phyloP scores from a whole-genome alignment of 495 filamentous ascomycete species.

The Tuber magnatum region DNA sequence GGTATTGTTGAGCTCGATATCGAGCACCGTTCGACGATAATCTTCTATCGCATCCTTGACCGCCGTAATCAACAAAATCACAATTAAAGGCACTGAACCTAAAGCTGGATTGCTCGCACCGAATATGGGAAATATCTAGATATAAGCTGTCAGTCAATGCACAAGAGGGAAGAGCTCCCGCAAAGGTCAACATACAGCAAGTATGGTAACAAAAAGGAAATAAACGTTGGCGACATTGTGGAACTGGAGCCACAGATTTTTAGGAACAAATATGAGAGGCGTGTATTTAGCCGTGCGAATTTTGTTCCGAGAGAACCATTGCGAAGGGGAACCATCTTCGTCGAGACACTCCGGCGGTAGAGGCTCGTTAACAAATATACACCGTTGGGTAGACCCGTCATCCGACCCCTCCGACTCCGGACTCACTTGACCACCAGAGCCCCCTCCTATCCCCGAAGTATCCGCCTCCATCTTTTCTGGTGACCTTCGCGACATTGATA shows the following conservation, averaged over 20 bases:
- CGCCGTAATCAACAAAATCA: slow-evolving; percentile 85
- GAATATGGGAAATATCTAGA: slow-evolving; percentile 92
- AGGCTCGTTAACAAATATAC: slow-evolving; percentile 79
- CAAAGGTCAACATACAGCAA: slow-evolving; percentile 60
- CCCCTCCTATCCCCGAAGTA: slow-evolving; percentile 39
- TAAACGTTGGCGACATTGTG: slow-evolving; percentile 98
- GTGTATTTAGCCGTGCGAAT: slow-evolving; percentile 97
- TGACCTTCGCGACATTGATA: slow-evolving; percentile 30
- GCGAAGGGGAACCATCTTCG: slow-evolving; percentile 66
- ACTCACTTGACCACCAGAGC: slow-evolving; percentile 22
- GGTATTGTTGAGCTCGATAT: slow-evolving; percentile 94
- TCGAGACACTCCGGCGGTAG: slow-evolving; percentile 72
- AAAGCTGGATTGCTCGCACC: slow-evolving; percentile 84
- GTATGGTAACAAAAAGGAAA: slow-evolving; percentile 92
- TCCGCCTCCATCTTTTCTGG: slow-evolving; percentile 39
- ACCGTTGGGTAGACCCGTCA: slow-evolving; percentile 45
- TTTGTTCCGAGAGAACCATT: slow-evolving; percentile 80
- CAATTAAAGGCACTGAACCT: slow-evolving; percentile 83
- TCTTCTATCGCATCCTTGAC: slow-evolving; percentile 98
- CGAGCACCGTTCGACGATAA: slow-evolving; percentile 83
- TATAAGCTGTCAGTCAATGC: slow-evolving; percentile 16
- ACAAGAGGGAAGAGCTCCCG: slow-evolving; percentile 6
- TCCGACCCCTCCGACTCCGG: slow-evolving; percentile 42
- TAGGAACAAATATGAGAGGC: slow-evolving; percentile 89
- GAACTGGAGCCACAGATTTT: slow-evolving; percentile 95